Conservation (phyloP, 139 green algal species). For the Tetraselmis striata region DNA sequence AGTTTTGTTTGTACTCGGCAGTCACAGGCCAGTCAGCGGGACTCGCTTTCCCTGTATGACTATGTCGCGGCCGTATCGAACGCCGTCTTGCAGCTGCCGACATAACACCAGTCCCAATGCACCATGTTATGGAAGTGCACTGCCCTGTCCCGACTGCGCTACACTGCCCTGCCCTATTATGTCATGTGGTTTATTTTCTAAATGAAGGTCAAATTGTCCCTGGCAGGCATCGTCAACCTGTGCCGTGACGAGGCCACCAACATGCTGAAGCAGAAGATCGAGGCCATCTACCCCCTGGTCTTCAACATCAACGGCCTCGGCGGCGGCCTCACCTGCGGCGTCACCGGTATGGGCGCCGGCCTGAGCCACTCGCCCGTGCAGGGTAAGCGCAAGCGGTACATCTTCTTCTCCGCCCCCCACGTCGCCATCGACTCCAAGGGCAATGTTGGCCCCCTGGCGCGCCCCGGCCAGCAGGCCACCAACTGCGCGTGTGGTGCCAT, state of each 20-base stretch:
- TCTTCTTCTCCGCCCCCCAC: not conserved
- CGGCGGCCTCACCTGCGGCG: constrained; percentile 72
- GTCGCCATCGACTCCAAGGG: not conserved
- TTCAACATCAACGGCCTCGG: constrained; percentile 80
- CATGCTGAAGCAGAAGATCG: constrained; percentile 65
- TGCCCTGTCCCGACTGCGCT: not conserved
- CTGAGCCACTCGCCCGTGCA: constrained; percentile 46
- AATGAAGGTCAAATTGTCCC: no score
- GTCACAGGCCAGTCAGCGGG: no score
- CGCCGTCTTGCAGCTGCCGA: no score
- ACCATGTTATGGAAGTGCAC: not conserved
- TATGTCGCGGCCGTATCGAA: not conserved
- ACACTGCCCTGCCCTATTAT: no score
- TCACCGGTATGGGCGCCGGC: constrained; percentile 59
- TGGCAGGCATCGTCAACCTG: constrained; percentile 55
- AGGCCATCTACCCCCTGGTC: constrained; percentile 60
- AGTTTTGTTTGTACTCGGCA: no score
- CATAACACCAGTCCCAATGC: not conserved
- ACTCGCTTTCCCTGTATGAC: not conserved
- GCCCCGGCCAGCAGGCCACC: not conserved
- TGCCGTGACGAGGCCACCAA: constrained; percentile 84
- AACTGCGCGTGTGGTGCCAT: not conserved
- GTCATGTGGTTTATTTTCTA: no score
- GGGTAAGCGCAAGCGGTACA: not conserved
- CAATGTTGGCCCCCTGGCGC: not conserved